A percentile compares a stretch with the other conserved stretches of the same genome.
These are phyloP conservation scores for Alternaria sp. DNA, from an alignment of 2,329 filamentous ascomycete species.

Conservation along the genomic window DNA sequence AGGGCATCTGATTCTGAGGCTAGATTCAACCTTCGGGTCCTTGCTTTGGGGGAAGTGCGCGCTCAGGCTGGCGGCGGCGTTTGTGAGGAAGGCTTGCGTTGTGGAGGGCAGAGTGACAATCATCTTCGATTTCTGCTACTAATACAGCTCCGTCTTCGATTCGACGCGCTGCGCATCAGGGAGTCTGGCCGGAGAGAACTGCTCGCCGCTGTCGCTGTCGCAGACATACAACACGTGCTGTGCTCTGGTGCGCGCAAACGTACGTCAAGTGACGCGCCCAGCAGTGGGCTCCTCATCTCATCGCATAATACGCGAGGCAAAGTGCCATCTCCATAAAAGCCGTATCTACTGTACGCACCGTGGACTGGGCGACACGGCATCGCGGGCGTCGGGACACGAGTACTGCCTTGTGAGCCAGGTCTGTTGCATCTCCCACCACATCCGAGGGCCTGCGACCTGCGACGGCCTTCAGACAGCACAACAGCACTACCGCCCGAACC, in stretches of 20 bases:
- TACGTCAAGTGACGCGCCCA: constrained; percentile 47
- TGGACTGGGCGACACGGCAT: constrained; percentile 38
- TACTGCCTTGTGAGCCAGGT: constrained; percentile 26
- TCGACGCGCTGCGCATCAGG: constrained; percentile 32
- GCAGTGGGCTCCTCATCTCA: constrained; percentile 38
- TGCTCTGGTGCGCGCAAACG: constrained; percentile 45
- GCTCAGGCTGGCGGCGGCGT: constrained; percentile 40
- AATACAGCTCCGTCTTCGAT: constrained; percentile 38
- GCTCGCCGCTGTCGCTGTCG: constrained; percentile 13
- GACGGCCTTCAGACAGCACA: constrained; percentile 19
- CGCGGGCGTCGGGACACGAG: constrained; percentile 33
- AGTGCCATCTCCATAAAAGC: constrained; percentile 39
- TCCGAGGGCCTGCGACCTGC: constrained; percentile 27
- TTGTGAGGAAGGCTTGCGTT: constrained; percentile 34
- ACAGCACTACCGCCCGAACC: constrained; percentile 35
- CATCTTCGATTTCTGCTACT: constrained; percentile 40
- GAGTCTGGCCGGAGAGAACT: constrained; percentile 22
- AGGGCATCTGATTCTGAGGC: constrained; percentile 47
- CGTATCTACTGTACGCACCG: constrained; percentile 31
- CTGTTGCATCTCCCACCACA: constrained; percentile 20
- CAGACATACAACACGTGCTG: constrained; percentile 29
- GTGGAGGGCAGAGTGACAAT: constrained; percentile 41
- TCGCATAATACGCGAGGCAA: constrained; percentile 43
- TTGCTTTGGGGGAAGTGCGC: constrained; percentile 41
- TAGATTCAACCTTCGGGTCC: constrained; percentile 41